Evolutionary conservation across 2,329 filamentous ascomycete species (phyloP).

Genomic region (Paecilomyces fulvus): DNA sequence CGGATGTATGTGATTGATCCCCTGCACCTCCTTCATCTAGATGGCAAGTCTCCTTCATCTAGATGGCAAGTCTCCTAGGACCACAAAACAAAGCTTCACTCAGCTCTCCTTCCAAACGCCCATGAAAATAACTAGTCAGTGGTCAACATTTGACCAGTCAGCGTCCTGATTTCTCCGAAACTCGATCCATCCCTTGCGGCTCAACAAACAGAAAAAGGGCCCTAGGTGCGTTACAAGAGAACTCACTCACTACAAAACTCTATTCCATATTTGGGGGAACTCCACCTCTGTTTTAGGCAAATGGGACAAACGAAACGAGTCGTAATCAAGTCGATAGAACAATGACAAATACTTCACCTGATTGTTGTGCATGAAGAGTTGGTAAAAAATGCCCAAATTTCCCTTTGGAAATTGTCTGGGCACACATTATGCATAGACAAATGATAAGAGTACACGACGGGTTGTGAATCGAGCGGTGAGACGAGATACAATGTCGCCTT

Average conservation of each 20-base stretch:
- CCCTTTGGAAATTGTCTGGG: too few relatives aligned
- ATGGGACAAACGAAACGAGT: background rate
- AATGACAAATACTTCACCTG: background rate
- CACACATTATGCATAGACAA: too few relatives aligned
- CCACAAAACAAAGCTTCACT: too few relatives aligned
- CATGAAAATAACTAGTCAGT: background rate
- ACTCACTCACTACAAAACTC: background rate
- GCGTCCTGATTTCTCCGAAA: background rate
- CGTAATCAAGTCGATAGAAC: background rate
- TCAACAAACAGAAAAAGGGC: background rate
- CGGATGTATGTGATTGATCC: background rate
- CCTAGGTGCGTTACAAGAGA: background rate
- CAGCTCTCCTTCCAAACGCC: background rate
- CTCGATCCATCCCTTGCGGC: background rate
- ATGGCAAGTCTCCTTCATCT: background rate
- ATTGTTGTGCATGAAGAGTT: too few relatives aligned
- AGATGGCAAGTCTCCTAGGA: background rate
- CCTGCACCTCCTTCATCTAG: background rate
- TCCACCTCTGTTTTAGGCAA: background rate
- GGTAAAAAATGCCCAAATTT: too few relatives aligned
- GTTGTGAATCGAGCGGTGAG: background rate
- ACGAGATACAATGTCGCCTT: background rate
- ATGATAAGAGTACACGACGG: background rate
- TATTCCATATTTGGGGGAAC: background rate
- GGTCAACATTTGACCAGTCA: background rate